Conservation (phyloP, 164 flowering plant species). For the Chloranthus sessilifolius region DNA sequence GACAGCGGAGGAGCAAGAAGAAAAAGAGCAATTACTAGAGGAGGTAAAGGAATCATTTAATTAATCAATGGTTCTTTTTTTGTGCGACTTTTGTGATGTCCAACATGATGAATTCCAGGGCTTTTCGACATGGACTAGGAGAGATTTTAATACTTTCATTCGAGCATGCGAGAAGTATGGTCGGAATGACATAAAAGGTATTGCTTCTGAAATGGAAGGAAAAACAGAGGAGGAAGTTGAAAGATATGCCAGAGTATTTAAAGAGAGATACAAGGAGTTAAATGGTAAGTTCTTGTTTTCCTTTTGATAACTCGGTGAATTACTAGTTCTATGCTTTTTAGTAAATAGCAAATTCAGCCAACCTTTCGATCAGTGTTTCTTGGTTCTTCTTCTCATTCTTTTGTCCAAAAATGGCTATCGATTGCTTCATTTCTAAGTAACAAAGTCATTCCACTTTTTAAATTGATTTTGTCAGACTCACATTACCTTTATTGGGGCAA, state of each 20-base stretch:
- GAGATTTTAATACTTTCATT: slow-evolving; percentile 92
- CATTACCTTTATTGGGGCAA: no score
- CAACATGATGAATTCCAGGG: slow-evolving; percentile 48
- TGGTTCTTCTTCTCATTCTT: background rate
- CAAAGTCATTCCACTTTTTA: no score
- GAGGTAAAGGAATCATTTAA: slow-evolving; percentile 38
- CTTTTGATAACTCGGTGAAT: no score
- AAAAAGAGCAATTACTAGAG: slow-evolving; percentile 79
- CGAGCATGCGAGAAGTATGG: slow-evolving; percentile 99
- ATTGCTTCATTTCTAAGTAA: no score
- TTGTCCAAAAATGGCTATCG: no score
- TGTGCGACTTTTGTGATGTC: background rate
- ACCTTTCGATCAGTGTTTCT: no score
- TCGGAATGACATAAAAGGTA: slow-evolving; percentile 72
- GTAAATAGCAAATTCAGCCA: no score
- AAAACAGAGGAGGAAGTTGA: slow-evolving; percentile 93
- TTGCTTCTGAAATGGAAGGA: slow-evolving; percentile 96
- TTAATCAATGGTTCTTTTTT: background rate
- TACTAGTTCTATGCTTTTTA: no score
- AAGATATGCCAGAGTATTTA: slow-evolving; percentile 88
- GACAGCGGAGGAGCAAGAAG: slow-evolving; percentile 94
- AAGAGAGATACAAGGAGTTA: slow-evolving; percentile 90
- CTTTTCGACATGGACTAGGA: slow-evolving; percentile 92
- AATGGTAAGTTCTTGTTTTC: slow-evolving; percentile 47
- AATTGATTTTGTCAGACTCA: no score